Base-by-base conservation (phyloP, 345 rosid genomes). In the Arabis alpina region DNA sequence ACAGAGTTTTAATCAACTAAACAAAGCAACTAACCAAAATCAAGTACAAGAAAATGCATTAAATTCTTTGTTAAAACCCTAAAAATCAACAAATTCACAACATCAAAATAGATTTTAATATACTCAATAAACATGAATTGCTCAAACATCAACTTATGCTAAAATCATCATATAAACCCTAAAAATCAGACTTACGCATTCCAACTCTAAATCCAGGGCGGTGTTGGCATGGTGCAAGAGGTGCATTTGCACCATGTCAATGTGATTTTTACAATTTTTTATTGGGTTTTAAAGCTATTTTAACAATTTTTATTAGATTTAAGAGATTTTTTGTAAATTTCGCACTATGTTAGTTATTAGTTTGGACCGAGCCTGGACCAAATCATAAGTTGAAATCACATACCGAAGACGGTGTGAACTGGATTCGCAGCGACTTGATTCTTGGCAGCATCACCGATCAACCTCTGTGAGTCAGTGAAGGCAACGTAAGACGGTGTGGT, bases 391-490 rank as follows among this genome's bases (percentile, higher is more conserved):
- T 25, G 40, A 3, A 54, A 23, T 4, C 16, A 49, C 86, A 57
- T 72, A 85, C 85, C 85, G 43, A 79, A 79, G 4, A 82, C 81
- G 1, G 86, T 80, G 80, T 80, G 78, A 3, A 73, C 25, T 0
- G 85, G 87, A 66, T 81, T 79, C 80, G 77, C 74, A 12, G 85
- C 83, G 8, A 79, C 84, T 7, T 81, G 83, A 58, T 80, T 82
- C 78, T 80, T 82, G 8, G 83, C 81, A 0, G 83, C 83, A 10
- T 80, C 83, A 12, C 83, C 83, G 14, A 80, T 80, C 63, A 80
- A 30, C 34, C 83, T 42, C 66, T 79, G 80, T 19, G 80, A 56
- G 54, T 80, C 80, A 5, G 80, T 76, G 68, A 81, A 81, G 0
- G 83, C 83, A 1, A 77, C 77, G 32, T 77, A 77, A 6, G 80